A percentile compares a stretch with the other conserved stretches of the same genome.
These are phyloP conservation scores for Solanum piurae DNA, from an alignment of 257 asterid genomes.

Conservation along the genomic window DNA sequence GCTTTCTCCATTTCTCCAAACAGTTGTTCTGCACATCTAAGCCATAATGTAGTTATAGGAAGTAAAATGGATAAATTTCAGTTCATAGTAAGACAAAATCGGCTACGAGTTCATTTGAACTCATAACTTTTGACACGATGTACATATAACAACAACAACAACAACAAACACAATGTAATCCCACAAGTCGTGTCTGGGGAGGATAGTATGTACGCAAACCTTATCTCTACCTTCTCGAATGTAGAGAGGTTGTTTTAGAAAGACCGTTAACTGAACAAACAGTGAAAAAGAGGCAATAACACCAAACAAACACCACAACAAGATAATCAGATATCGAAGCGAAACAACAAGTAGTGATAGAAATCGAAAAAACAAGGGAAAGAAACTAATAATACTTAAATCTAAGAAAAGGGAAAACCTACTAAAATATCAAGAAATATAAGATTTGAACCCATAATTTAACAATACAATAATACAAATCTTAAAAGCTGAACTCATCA, in stretches of 20 bases:
- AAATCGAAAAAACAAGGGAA: background rate
- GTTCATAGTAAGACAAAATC: background rate
- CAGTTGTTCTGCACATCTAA: slow-evolving; percentile 10
- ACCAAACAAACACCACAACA: background rate
- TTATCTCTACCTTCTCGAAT: background rate
- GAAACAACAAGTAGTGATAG: background rate
- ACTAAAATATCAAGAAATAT: background rate
- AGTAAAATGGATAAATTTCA: background rate
- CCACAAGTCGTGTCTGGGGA: background rate
- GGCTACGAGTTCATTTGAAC: background rate
- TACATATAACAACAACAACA: background rate
- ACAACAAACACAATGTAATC: background rate
- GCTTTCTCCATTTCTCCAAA: slow-evolving; percentile 35
- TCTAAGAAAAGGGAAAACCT: background rate
- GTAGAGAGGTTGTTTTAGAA: background rate
- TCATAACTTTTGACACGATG: background rate
- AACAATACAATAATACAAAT: background rate
- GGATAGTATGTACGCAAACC: background rate
- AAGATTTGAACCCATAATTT: background rate
- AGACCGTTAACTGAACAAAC: background rate
- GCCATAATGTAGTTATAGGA: background rate
- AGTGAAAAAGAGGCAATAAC: background rate
- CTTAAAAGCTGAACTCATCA: background rate
- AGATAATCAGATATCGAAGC: background rate
- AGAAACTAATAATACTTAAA: too few species aligned